These are phyloP conservation scores for Nelumbo lutea DNA, from an alignment of 164 flowering plant genomes.

Conservation along the genomic window DNA sequence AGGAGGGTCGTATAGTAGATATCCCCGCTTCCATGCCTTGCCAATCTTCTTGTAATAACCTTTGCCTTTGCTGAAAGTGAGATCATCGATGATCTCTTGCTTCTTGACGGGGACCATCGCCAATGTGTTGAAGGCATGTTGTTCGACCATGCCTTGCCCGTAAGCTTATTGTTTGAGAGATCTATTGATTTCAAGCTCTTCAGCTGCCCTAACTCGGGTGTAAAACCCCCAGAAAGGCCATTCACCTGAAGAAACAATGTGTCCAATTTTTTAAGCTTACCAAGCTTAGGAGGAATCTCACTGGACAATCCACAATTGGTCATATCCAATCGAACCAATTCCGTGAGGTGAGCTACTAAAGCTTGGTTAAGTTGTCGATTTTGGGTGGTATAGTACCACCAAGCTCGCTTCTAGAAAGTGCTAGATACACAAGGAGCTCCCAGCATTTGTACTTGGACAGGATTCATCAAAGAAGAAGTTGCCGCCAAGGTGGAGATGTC, in stretches of 20 bases:
- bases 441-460: constrained; percentile 66
- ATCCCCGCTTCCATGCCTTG: too few species aligned
- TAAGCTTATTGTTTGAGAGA: constrained; percentile 33
- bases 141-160: constrained; percentile 86
- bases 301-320: constrained; percentile 55
- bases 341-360: constrained; percentile 57
- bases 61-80: too few species aligned
- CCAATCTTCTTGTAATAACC: too few species aligned
- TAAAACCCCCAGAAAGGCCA: constrained; percentile 41
- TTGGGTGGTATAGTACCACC: constrained; percentile 64
- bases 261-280: constrained; percentile 44
- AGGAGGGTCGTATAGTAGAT: too few species aligned
- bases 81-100: too few species aligned
- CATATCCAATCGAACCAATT: constrained; percentile 31
- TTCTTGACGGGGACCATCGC: too few species aligned
- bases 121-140: constrained; percentile 25
- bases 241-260: too few species aligned
- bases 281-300: constrained; percentile 68
- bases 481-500: constrained; percentile 81
- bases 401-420: constrained; percentile 90
- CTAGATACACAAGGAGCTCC: constrained; percentile 67
- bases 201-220: constrained; percentile 52
- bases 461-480: constrained; percentile 63
- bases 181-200: too few species aligned
- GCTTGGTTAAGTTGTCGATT: constrained; percentile 59